Evolutionary conservation across 1,284 basidiomycete species (phyloP), one percentile per base, ranked within the genome.

Genomic region (Leccinum colubrinum): DNA sequence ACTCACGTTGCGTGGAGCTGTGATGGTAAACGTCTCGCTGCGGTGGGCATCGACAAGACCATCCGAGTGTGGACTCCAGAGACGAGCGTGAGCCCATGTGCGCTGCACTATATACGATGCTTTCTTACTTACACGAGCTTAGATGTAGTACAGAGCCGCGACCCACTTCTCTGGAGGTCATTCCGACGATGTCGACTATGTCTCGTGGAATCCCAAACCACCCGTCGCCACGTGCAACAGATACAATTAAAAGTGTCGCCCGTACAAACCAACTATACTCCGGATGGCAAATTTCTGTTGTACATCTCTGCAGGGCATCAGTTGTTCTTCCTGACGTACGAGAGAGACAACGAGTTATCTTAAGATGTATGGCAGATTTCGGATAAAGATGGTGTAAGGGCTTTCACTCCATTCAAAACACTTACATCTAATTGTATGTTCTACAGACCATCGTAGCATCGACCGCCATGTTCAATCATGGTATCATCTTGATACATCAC

Each of bases 1-100:
- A 87, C 80, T 55, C 88, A 90, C 70, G 84, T 91, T 56, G 87
- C 88, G 0, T 93, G 90, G 90, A 92, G 80, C 67, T 91, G 89
- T 68, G 90, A 92, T 70, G 90, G 90, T 11, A 87, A 87, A 75
- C 86, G 88, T 62, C 77, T 93, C 14, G 89, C 87, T 7, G 89
- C 85, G 15, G 90, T 90, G 3, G 90, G 91, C 1, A 85, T 91
- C 55, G 91, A 93, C 77, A 90, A 87, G 71, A 75, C 78, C n/a
- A 85, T 85, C n/a, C 78, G 90, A 63, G 74, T 92, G 25, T 93
- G 89, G 87, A 76, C 78, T 58, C 88, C 90, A 7, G 89, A 93
- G 60, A 88, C 90, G 72, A 88, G 83, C 69, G 90, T 91, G 68
- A 69, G 85, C 78, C 39, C 43, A 50, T 53, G 55, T 56, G 56